These are phyloP conservation scores for Solanum neorickii DNA, from an alignment of 257 asterid species.

Conservation along the genomic window DNA sequence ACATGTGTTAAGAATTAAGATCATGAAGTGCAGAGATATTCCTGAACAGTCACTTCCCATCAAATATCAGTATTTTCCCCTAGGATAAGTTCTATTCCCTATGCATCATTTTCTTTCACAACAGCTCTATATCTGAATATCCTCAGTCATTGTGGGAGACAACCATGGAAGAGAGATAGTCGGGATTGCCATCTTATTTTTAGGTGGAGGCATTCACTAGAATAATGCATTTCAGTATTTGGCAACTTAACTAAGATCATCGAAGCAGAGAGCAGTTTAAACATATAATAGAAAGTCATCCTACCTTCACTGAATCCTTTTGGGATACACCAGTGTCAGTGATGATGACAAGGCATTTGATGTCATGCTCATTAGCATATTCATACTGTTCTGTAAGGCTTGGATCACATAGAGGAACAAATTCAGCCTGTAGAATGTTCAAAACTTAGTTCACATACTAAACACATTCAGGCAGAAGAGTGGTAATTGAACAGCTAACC, in stretches of 20 bases:
- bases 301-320: constrained; percentile 74
- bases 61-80: background rate
- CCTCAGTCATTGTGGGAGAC: background rate
- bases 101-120: background rate
- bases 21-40: background rate
- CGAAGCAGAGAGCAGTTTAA: background rate
- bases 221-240: background rate
- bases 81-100: background rate
- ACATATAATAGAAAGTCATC: background rate
- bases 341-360: constrained; percentile 79
- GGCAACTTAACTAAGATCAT: background rate
- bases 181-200: background rate
- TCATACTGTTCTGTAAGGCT: constrained; percentile 94
- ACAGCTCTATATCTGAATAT: background rate
- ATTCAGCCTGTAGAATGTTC: constrained; percentile 59
- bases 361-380: constrained; percentile 88
- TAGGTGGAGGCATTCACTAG: background rate
- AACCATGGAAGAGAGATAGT: background rate
- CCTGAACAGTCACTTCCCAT: background rate
- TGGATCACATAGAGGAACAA: constrained; percentile 77
- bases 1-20: background rate
- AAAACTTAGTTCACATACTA: constrained; percentile 3
- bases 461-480: background rate
- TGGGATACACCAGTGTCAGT: constrained; percentile 77
- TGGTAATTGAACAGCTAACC: constrained; percentile 27